Evolutionary conservation across 2,329 filamentous ascomycete genomes (phyloP), one percentile per base, ranked within the genome.

Genomic region (Madurella mycetomatis): DNA sequence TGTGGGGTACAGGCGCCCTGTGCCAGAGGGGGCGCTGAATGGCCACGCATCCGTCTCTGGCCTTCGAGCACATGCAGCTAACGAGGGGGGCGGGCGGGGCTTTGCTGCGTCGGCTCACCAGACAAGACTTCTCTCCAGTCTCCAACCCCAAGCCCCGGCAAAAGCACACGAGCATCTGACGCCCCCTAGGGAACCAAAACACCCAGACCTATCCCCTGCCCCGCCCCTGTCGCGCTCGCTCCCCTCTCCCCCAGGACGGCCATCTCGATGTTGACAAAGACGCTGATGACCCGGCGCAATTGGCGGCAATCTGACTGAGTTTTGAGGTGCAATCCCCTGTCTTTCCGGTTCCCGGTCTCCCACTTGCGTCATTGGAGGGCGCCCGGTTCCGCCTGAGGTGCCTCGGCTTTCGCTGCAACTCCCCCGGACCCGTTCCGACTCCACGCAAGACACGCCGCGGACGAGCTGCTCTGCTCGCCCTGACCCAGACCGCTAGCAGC

Each of bases 351-450:
- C 17, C 32, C 47, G 19, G 45, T 16, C 50, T 31, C 37, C 58
- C 54, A 32, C 45, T 54, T 62, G 62, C 62, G 62, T 64, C 62
- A 64, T 64, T 60, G 57, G 34, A 47, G 47, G 16, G 44, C 40
- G 37, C 47, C 51, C 51, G 47, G 54, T 51, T 59, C 62, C 58
- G 59, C 57, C 60, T 4, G 25, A 25, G 25, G 25, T 61, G 59
- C 62, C 62, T 64, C 62, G 62, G 62, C 54, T 60, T 57, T 48
- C 55, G 54, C 48, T 30, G 41, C 25, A 40, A 49, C 46, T 50
- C 48, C 43, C 54, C 48, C 46, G 30, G 42, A 47, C 30, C 49
- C 49, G 51, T 41, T 37, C 43, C 57, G 44, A 53, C 47, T 51
- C 49, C 50, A 55, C 47, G 49, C 25, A 3, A 25, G 25, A 25